Conservation (phyloP, 2,329 filamentous ascomycete species). For the Lasiodiplodia hormozganensis region DNA sequence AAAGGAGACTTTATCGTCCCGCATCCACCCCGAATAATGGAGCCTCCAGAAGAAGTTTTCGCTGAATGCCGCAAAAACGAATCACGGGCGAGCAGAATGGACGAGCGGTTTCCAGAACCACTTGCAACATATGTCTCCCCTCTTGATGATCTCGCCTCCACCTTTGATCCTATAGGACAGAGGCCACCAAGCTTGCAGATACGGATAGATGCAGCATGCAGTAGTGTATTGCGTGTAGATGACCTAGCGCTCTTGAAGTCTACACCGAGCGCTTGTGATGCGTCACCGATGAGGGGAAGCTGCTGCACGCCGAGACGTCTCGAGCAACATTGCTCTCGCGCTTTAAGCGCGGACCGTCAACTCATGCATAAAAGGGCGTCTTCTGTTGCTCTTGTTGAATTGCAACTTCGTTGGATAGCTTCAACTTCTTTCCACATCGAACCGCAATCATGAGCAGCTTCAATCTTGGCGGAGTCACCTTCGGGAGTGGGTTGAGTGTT, state of each 20-base stretch:
- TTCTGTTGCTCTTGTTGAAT: neutral
- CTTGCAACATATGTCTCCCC: neutral
- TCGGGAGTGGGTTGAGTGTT: neutral
- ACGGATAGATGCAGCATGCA: neutral
- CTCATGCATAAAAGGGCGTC: neutral
- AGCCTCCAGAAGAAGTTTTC: too few relatives aligned
- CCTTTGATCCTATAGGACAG: neutral
- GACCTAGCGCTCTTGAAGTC: neutral
- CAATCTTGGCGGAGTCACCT: neutral
- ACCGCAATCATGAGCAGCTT: conserved; percentile 7
- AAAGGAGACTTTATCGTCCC: too few relatives aligned
- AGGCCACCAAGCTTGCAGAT: neutral
- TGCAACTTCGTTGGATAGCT: neutral
- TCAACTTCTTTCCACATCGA: neutral
- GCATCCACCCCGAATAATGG: too few relatives aligned
- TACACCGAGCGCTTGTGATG: neutral
- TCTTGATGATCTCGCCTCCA: neutral
- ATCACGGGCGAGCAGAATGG: neutral
- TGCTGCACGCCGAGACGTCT: neutral
- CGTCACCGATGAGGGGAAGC: conserved; percentile 15
- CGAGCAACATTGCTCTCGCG: neutral
- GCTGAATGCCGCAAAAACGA: too few relatives aligned
- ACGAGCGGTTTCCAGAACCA: neutral
- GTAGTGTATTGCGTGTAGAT: neutral
- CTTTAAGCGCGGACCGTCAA: neutral